A percentile compares a stretch with the other conserved stretches of the same genome.
Evolutionary conservation across 768 basidiomycete genomes (phyloP).

Genomic region (Boletellus ananiceps): DNA sequence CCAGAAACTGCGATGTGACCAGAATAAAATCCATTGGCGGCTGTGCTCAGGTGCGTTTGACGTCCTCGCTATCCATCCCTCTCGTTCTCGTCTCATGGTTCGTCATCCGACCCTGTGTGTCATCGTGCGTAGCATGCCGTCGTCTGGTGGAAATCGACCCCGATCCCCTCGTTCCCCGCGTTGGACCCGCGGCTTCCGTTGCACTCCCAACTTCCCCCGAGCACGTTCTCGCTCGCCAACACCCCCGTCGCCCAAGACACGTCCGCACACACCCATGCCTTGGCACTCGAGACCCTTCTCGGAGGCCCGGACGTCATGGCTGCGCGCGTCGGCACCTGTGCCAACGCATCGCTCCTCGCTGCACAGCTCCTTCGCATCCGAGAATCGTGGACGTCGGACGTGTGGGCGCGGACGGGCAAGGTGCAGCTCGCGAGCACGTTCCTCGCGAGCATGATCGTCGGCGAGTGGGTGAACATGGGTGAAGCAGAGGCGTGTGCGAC

Average conservation of each 20-base stretch:
- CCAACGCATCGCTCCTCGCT: conserved; percentile 63
- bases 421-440: conserved; percentile 77
- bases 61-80: neutral
- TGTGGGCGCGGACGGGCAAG: conserved; percentile 74
- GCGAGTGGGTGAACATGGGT: conserved; percentile 66
- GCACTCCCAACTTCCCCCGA: conserved; percentile 62
- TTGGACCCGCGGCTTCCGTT: conserved; percentile 69
- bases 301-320: conserved; percentile 79
- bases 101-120: conserved; percentile 2
- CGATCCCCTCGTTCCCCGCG: conserved; percentile 66
- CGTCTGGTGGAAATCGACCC: conserved; percentile 84
- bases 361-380: conserved; percentile 75
- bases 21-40: conserved; percentile 76
- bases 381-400: conserved; percentile 73
- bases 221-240: conserved; percentile 67
- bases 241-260: conserved; percentile 76
- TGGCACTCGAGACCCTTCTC: conserved; percentile 68
- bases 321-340: conserved; percentile 67
- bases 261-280: conserved; percentile 73
- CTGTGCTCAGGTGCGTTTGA: conserved; percentile 60
- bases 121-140: conserved; percentile 50
- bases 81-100: neutral
- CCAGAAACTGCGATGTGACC: conserved; percentile 62
- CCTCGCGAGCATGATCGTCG: conserved; percentile 63
- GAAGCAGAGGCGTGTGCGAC: conserved; percentile 77